phyloP scores from a whole-genome alignment of 805 yeast genomes.

The Yamadazyma tumulicola region DNA sequence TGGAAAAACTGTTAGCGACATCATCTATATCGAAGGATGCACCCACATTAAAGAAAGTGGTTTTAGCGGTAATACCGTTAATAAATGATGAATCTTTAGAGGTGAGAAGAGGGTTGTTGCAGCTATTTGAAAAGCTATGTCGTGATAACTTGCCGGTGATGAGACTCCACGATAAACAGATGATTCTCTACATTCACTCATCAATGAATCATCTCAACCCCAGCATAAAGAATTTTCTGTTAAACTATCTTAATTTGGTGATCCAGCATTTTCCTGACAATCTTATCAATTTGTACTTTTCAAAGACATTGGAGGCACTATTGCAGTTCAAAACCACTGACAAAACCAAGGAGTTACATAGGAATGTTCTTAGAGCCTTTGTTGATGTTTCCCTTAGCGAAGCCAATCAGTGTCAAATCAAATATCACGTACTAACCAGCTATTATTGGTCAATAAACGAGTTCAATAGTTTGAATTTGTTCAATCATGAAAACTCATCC shows the following conservation, averaged over 20 bases:
- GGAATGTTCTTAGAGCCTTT: constrained; percentile 41
- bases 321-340: constrained; percentile 60
- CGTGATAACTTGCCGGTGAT: constrained; percentile 50
- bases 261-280: constrained; percentile 53
- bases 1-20: constrained; percentile 50
- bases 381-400: constrained; percentile 39
- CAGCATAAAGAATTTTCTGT: constrained; percentile 70
- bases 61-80: constrained; percentile 58
- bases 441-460: constrained; percentile 59
- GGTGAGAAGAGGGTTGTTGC: constrained; percentile 58
- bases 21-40: constrained; percentile 46
- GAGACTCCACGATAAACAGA: constrained; percentile 53
- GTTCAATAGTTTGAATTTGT: constrained; percentile 59
- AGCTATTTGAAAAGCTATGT: constrained; percentile 47
- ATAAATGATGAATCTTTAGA: constrained; percentile 61
- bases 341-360: constrained; percentile 50
- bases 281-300: constrained; percentile 61
- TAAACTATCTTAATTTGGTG: constrained; percentile 60
- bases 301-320: constrained; percentile 57
- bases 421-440: constrained; percentile 45
- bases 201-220: constrained; percentile 92
- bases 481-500: constrained; percentile 27
- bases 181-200: constrained; percentile 74
- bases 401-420: constrained; percentile 12
- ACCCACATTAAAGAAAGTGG: constrained; percentile 48